phyloP scores from a whole-genome alignment of 1,284 basidiomycete genomes.

The Cystobasidium slooffiae region DNA sequence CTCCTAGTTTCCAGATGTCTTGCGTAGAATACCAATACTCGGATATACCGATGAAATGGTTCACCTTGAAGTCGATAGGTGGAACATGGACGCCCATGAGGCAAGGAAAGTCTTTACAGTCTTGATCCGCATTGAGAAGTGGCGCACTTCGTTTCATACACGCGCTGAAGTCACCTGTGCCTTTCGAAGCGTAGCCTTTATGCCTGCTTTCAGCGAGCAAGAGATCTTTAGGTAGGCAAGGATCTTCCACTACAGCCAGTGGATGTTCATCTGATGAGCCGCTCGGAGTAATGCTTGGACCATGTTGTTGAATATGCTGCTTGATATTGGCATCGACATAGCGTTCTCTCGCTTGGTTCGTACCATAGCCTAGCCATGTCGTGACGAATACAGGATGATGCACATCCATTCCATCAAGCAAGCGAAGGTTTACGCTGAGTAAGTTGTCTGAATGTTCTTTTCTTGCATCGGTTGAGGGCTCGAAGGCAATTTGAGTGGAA shows the following conservation, averaged over 20 bases:
- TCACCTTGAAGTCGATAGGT: slow-evolving; percentile 58
- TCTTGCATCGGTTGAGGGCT: slow-evolving; percentile 67
- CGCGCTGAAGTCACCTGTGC: slow-evolving; percentile 85
- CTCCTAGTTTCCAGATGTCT: slow-evolving; percentile 86
- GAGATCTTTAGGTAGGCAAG: slow-evolving; percentile 84
- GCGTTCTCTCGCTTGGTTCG: slow-evolving; percentile 90
- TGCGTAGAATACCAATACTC: slow-evolving; percentile 99
- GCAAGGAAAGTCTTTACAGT: slow-evolving; percentile 83
- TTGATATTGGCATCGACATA: slow-evolving; percentile 74
- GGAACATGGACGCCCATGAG: slow-evolving; percentile 96
- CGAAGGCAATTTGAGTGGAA: slow-evolving; percentile 97
- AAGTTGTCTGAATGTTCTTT: slow-evolving; percentile 66
- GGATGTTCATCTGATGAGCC: slow-evolving; percentile 43
- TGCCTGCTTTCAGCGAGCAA: slow-evolving; percentile 59
- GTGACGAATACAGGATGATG: slow-evolving; percentile 94
- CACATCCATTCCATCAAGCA: slow-evolving; percentile 83
- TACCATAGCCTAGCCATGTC: slow-evolving; percentile 97
- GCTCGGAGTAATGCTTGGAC: slow-evolving; percentile 43
- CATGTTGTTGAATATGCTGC: slow-evolving; percentile 57
- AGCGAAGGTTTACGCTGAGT: slow-evolving; percentile 77
- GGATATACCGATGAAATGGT: slow-evolving; percentile 84
- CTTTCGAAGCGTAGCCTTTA: slow-evolving; percentile 67
- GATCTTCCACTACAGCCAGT: slow-evolving; percentile 69
- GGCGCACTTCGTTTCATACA: slow-evolving; percentile 77
- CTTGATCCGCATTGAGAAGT: slow-evolving; percentile 81